phyloP scores from a whole-genome alignment of 768 basidiomycete genomes.

The Pisolithus tinctorius region DNA sequence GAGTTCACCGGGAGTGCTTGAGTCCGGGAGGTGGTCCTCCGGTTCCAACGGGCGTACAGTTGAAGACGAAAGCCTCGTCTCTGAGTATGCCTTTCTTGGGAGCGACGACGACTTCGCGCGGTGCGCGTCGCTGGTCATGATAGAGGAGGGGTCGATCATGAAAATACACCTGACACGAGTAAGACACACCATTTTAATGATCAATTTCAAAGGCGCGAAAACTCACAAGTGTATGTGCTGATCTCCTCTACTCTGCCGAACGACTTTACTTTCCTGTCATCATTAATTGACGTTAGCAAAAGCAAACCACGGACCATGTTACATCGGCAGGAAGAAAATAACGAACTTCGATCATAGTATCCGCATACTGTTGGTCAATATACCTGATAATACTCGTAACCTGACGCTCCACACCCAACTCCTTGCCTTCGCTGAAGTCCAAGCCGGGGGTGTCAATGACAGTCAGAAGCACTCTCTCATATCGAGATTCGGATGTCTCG shows the following conservation, averaged over 20 bases:
- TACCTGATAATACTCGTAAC: conserved; percentile 71
- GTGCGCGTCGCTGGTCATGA: conserved; percentile 50
- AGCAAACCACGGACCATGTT: not conserved
- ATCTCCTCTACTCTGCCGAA: conserved; percentile 81
- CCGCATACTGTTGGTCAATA: conserved; percentile 73
- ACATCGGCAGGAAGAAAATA: not conserved
- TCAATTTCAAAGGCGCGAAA: not conserved
- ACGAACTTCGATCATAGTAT: conserved; percentile 78
- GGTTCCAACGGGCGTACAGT: conserved; percentile 41
- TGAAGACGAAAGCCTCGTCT: conserved; percentile 52
- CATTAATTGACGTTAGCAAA: not conserved
- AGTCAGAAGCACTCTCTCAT: conserved; percentile 70
- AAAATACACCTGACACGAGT: conserved; percentile 63
- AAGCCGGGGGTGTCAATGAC: conserved; percentile 85
- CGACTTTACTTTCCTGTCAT: conserved; percentile 77
- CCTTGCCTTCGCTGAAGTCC: conserved; percentile 66
- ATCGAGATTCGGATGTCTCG: conserved; percentile 80
- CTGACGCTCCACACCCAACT: conserved; percentile 74
- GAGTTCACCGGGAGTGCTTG: conserved; percentile 42
- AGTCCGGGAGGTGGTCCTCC: conserved; percentile 42
- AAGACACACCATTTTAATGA: not conserved
- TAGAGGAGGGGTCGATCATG: conserved; percentile 72
- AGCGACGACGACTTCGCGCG: conserved; percentile 38
- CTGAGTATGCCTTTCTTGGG: conserved; percentile 56
- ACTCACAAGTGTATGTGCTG: conserved; percentile 84